These are phyloP conservation scores for Rhodotorula sp. DNA, from an alignment of 1,284 basidiomycete genomes.

Conservation along the genomic window DNA sequence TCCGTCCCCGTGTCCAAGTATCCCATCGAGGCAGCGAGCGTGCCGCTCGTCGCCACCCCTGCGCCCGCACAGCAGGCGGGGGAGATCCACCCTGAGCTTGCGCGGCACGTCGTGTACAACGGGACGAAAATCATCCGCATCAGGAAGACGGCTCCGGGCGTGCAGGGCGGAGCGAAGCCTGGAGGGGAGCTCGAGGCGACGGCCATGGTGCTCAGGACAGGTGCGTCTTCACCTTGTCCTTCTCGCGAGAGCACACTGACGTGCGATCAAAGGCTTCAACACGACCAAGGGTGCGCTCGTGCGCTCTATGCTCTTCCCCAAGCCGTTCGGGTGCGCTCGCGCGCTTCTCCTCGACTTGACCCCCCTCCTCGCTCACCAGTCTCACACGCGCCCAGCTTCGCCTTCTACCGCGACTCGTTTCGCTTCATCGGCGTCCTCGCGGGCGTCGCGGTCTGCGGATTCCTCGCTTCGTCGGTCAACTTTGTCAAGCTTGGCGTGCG, in stretches of 20 bases:
- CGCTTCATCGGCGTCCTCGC: slow-evolving; percentile 92
- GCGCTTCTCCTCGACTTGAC: no score
- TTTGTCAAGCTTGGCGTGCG: slow-evolving; percentile 84
- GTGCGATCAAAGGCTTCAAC: slow-evolving; percentile 69
- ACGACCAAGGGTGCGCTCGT: slow-evolving; percentile 97
- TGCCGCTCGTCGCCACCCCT: slow-evolving; percentile 32
- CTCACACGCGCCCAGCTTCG: slow-evolving; percentile 36
- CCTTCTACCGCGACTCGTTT: slow-evolving; percentile 71
- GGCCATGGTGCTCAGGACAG: slow-evolving; percentile 88
- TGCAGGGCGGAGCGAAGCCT: slow-evolving; percentile 29
- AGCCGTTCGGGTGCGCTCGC: slow-evolving; percentile 72
- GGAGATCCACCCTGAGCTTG: slow-evolving; percentile 68
- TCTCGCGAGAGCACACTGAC: not conserved
- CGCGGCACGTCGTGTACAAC: slow-evolving; percentile 85
- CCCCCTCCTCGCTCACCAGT: slow-evolving; percentile 7
- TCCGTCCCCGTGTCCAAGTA: slow-evolving; percentile 89
- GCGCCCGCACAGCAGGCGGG: slow-evolving; percentile 27
- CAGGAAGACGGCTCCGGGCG: slow-evolving; percentile 60
- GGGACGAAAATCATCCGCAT: slow-evolving; percentile 92
- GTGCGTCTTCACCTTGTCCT: slow-evolving; percentile 52
- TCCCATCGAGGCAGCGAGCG: slow-evolving; percentile 56
- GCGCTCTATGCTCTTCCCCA: slow-evolving; percentile 97
- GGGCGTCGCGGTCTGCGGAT: slow-evolving; percentile 58
- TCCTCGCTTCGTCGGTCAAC: slow-evolving; percentile 68
- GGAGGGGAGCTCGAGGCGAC: slow-evolving; percentile 58